Evolutionary conservation across 1,284 basidiomycete species (phyloP), one percentile per base, ranked within the genome.

Genomic region (Leucoagaricus sp.): DNA sequence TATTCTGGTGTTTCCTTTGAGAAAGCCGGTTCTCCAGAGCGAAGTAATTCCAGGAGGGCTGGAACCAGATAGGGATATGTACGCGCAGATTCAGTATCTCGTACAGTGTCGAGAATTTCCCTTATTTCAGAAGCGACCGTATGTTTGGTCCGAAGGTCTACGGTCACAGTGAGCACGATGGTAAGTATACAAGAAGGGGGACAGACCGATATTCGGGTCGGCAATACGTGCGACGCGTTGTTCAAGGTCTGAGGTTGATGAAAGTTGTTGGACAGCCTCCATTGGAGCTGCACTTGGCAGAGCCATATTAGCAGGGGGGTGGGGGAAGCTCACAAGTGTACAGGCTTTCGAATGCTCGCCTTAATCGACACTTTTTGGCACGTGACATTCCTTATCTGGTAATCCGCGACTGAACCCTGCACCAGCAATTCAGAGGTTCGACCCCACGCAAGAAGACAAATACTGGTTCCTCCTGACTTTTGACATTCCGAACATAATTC

Each of bases 81-180:
- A 50, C 87, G 85, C 44, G 85, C 80, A 40, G 91, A 89, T 64
- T 96, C 94, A 34, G 85, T 79, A 65, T 96, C 93, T 55, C 90
- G 81, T 42, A 89, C 86, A 23, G 86, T 86, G 69, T 97, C 94
- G 61, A 96, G 84, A 70, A 89, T 86, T 70, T 96, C 94, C 56
- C 93, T 82, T 60, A 97, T 84, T 70, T 96, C 94, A 60, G 80
- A 83, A 48, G 92, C 92, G 40, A 85, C 79, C 5, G 77, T 75
- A 67, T 85, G 80, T 69, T 90, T 92, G 0, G 82, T 81, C 60
- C 83, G 84, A 61, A 91, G 78, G 70, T 91, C 89, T 91, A 46
- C 46, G n/a, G 25, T 58, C 31, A 54, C 52, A 15, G 58, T 36
- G 44, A 46, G 31, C 28, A n/a, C 31, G 31, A 47, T 33, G 5